A percentile compares a stretch with the other conserved stretches of the same genome.
phyloP scores from a whole-genome alignment of 176 grass and related monocot genomes.

The Alloteropsis semialata region DNA sequence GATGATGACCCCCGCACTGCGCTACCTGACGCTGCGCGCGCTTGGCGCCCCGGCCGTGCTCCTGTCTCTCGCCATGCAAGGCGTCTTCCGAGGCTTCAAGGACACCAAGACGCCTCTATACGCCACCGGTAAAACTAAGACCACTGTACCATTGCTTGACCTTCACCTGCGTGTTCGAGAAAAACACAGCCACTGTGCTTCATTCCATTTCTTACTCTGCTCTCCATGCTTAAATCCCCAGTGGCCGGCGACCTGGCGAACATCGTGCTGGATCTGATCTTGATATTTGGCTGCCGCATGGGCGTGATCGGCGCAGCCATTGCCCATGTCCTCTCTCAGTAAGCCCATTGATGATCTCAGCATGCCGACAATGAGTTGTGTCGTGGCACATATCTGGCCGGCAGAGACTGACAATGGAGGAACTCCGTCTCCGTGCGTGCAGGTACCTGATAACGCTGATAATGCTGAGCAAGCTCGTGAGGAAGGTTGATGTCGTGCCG shows the following conservation, averaged over 20 bases:
- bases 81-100: slow-evolving; percentile 91
- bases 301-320: slow-evolving; percentile 86
- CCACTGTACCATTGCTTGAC: background rate
- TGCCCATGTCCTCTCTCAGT: slow-evolving; percentile 92
- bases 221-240: background rate
- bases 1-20: slow-evolving; percentile 65
- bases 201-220: background rate
- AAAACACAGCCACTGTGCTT: background rate
- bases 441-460: slow-evolving; percentile 90
- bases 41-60: slow-evolving; percentile 85
- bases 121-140: slow-evolving; percentile 61
- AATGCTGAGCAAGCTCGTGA: slow-evolving; percentile 63
- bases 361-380: background rate
- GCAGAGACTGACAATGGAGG: background rate
- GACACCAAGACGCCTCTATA: slow-evolving; percentile 92
- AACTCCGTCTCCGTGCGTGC: background rate
- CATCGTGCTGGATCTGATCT: slow-evolving; percentile 83
- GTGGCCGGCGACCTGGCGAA: slow-evolving; percentile 37
- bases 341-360: slow-evolving; percentile 26
- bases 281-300: slow-evolving; percentile 83
- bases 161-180: background rate
- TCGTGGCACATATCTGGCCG: no score
- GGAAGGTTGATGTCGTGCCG: slow-evolving; percentile 68
- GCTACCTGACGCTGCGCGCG: slow-evolving; percentile 69
- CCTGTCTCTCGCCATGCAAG: slow-evolving; percentile 92